These are phyloP conservation scores for Umbelopsis sp. DNA, from an alignment of 192 early-diverging fungal genomes.

Conservation along the genomic window DNA sequence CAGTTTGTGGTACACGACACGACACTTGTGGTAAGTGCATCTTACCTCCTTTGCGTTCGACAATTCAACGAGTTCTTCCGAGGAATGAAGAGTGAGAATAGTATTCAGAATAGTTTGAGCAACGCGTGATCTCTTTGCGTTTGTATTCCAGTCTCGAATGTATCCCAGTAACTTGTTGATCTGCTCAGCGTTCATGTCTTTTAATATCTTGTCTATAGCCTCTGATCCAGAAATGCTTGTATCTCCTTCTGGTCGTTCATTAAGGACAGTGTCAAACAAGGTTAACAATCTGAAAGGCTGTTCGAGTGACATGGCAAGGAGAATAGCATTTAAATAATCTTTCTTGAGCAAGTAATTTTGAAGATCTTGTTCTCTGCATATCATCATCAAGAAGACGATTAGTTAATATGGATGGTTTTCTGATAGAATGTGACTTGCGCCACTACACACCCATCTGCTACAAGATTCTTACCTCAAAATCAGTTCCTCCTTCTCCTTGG, in stretches of 20 bases:
- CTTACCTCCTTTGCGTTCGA: conserved; percentile 75
- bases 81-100: conserved; percentile 66
- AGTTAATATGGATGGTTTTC: not conserved
- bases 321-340: conserved; percentile 92
- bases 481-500: conserved; percentile 70
- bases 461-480: conserved; percentile 65
- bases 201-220: conserved; percentile 72
- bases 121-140: conserved; percentile 72
- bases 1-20: too few relatives aligned
- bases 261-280: conserved; percentile 67
- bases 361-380: conserved; percentile 79
- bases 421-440: too few relatives aligned
- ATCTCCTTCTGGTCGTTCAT: conserved; percentile 51
- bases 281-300: conserved; percentile 84
- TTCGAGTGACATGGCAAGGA: conserved; percentile 84
- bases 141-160: conserved; percentile 96
- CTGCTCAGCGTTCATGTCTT: conserved; percentile 63
- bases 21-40: not conserved
- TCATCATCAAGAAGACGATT: too few relatives aligned
- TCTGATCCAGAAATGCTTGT: conserved; percentile 59
- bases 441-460: not conserved
- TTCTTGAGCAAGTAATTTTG: conserved; percentile 82
- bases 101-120: conserved; percentile 86
- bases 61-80: conserved; percentile 72
- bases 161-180: conserved; percentile 80